Evolutionary conservation across 768 basidiomycete genomes (phyloP).

Genomic region (Brasilioporus rufonigricans): DNA sequence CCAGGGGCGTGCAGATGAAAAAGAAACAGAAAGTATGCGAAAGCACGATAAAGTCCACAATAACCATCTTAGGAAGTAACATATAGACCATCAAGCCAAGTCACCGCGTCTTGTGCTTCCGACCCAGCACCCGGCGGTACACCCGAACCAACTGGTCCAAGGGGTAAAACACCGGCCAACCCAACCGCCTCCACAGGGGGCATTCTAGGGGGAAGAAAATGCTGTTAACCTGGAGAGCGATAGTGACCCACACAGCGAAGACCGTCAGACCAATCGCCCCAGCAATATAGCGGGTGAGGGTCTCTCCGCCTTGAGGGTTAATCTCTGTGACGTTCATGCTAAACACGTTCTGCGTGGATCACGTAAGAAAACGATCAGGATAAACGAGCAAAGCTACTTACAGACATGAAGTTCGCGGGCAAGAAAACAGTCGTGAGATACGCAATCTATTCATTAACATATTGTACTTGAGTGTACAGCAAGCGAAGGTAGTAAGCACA

Average conservation of each 20-base stretch:
- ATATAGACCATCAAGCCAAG: too few species aligned
- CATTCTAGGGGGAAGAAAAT: constrained; percentile 16
- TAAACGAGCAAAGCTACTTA: constrained; percentile 7
- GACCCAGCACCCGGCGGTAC: neutral
- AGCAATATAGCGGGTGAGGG: constrained; percentile 39
- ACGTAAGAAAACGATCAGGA: neutral
- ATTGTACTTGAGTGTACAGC: neutral
- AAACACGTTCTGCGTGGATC: constrained; percentile 41
- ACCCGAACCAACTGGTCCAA: neutral
- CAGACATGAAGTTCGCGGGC: constrained; percentile 47
- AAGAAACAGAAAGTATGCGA: too few species aligned
- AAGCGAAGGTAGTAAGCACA: constrained; percentile 26
- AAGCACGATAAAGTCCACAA: neutral
- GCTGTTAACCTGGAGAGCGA: constrained; percentile 46
- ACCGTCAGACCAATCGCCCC: constrained; percentile 46
- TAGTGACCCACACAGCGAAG: constrained; percentile 51
- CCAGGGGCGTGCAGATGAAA: too few species aligned
- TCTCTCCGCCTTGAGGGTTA: constrained; percentile 24
- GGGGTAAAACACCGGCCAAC: constrained; percentile 21
- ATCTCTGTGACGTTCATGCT: constrained; percentile 56
- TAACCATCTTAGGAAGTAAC: too few species aligned
- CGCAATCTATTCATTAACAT: constrained; percentile 25
- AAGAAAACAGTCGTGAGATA: constrained; percentile 63
- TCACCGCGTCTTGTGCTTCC: constrained; percentile 13
- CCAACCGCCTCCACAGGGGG: constrained; percentile 14